These are phyloP conservation scores for Castanea mollissima DNA, from an alignment of 306 rosid genomes.

Conservation along the genomic window DNA sequence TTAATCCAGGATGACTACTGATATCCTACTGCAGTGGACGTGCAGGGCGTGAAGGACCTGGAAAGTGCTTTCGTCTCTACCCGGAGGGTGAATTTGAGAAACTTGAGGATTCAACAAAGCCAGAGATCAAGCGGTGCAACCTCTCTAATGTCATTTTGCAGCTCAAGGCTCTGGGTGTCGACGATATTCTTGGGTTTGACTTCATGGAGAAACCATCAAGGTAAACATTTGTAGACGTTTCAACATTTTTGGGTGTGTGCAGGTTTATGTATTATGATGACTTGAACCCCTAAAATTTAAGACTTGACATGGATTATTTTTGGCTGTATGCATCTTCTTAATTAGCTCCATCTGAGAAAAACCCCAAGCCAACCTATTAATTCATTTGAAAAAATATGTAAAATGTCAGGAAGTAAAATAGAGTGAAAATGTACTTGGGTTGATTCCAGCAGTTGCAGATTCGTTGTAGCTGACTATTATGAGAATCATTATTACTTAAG, in stretches of 20 bases:
- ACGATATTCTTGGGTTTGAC: slow-evolving; percentile 82
- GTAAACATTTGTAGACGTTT: slow-evolving; percentile 30
- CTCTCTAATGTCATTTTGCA: slow-evolving; percentile 87
- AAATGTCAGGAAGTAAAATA: background rate
- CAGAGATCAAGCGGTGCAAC: slow-evolving; percentile 94
- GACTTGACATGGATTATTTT: background rate
- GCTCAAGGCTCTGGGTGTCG: slow-evolving; percentile 89
- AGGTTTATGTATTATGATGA: background rate
- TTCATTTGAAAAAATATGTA: background rate
- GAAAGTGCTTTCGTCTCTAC: slow-evolving; percentile 86
- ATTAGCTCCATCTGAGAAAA: background rate
- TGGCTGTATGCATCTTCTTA: background rate
- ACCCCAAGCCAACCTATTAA: background rate
- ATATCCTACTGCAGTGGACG: slow-evolving; percentile 66
- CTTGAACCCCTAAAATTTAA: background rate
- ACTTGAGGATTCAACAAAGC: slow-evolving; percentile 85
- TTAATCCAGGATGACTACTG: slow-evolving; percentile 15
- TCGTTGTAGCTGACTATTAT: background rate
- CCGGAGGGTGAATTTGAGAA: slow-evolving; percentile 76
- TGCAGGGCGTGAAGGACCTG: slow-evolving; percentile 93
- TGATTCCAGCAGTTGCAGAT: background rate
- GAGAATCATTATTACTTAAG: background rate
- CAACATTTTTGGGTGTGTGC: background rate
- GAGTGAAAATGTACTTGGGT: background rate
- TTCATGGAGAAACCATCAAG: slow-evolving; percentile 89